These are phyloP conservation scores for Zymoseptoria tritici DNA, from an alignment of 2,329 filamentous ascomycete species.

Conservation along the genomic window DNA sequence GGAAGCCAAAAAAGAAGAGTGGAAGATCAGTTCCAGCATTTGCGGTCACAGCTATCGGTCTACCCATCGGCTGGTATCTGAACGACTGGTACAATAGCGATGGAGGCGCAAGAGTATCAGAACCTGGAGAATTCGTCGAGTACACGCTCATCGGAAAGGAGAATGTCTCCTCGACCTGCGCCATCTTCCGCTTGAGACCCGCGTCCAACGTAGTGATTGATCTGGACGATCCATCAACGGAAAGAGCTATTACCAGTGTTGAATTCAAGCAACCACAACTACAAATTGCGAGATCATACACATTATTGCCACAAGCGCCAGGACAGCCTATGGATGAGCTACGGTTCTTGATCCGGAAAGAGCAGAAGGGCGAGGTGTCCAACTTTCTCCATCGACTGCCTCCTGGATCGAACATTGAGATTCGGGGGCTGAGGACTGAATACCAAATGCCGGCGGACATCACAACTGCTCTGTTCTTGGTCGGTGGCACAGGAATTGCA, in stretches of 20 bases:
- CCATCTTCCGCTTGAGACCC: constrained; percentile 59
- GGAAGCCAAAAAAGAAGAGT: neutral
- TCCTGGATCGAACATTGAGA: constrained; percentile 55
- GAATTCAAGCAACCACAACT: constrained; percentile 92
- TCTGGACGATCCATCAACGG: constrained; percentile 10
- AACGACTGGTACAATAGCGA: constrained; percentile 3
- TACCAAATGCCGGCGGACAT: constrained; percentile 48
- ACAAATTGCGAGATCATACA: constrained; percentile 87
- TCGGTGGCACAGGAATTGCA: constrained; percentile 86
- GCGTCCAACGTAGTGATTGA: constrained; percentile 12
- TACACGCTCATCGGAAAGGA: constrained; percentile 59
- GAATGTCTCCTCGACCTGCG: constrained; percentile 57
- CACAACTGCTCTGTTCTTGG: constrained; percentile 67
- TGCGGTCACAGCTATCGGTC: constrained; percentile 14
- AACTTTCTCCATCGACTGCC: constrained; percentile 64
- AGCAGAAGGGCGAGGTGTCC: constrained; percentile 77
- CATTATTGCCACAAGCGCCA: constrained; percentile 60
- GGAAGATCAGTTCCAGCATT: constrained; percentile 12
- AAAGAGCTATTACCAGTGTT: constrained; percentile 70
- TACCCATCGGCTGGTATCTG: constrained; percentile 19
- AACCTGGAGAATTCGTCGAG: constrained; percentile 20
- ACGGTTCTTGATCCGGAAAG: constrained; percentile 69
- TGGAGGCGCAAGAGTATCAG: constrained; percentile 1
- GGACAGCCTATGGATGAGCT: constrained; percentile 39
- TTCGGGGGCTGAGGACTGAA: constrained; percentile 72